Percentiles rank a stretch among this genome's conserved stretches.
Conservation (phyloP, 768 basidiomycete genomes). For the Mycena crocata region DNA sequence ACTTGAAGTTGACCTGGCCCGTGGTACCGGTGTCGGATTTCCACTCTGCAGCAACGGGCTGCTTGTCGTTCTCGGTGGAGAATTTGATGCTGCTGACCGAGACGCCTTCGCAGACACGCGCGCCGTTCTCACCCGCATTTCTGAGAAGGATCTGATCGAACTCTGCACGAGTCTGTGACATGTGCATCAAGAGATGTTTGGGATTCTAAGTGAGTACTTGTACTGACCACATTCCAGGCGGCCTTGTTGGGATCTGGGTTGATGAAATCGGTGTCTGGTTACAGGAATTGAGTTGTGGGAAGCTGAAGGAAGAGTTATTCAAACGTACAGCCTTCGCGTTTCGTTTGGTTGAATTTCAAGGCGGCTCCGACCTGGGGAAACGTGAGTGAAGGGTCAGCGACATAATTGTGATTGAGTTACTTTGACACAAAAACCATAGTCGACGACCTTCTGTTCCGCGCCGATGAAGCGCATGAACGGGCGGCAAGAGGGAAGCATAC, state of each 20-base stretch:
- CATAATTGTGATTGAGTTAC: conserved; percentile 4
- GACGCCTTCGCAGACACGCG: neutral
- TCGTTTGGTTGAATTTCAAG: neutral
- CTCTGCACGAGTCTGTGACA: conserved; percentile 30
- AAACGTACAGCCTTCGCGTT: neutral
- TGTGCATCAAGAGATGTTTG: conserved; percentile 29
- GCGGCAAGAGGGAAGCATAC: conserved; percentile 31
- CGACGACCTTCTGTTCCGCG: conserved; percentile 36
- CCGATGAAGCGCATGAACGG: conserved; percentile 43
- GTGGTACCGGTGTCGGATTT: conserved; percentile 43
- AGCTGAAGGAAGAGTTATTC: neutral
- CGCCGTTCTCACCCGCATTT: conserved; percentile 1
- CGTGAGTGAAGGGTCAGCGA: neutral
- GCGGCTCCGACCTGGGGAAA: neutral
- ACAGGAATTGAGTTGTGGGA: neutral
- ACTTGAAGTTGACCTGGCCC: conserved; percentile 65
- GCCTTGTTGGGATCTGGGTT: neutral
- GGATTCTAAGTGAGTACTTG: neutral
- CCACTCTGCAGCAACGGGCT: conserved; percentile 56
- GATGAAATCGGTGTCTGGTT: neutral
- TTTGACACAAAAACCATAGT: conserved; percentile 41
- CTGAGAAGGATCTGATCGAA: conserved; percentile 18
- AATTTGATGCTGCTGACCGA: neutral
- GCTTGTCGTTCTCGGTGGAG: conserved; percentile 27
- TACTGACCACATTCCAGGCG: conserved; percentile 28